A percentile compares a stretch with the other conserved stretches of the same genome.
phyloP scores from a whole-genome alignment of 768 basidiomycete species.

The Amanita pallidorosea region DNA sequence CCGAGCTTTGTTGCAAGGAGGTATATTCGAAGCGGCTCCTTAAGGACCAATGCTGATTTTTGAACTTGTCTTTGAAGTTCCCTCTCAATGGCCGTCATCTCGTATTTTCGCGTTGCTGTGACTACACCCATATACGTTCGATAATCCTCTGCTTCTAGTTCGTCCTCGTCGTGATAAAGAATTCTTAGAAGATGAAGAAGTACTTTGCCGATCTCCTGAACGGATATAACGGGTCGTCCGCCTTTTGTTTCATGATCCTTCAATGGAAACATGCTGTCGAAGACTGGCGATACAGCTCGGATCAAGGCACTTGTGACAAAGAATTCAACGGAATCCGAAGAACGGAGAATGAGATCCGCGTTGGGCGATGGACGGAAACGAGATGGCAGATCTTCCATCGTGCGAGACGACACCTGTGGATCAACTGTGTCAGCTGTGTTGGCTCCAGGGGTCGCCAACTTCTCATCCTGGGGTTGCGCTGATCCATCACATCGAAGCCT shows the following conservation, averaged over 20 bases:
- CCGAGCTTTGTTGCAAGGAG: not conserved
- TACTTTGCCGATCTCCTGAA: conserved; percentile 8
- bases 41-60: not conserved
- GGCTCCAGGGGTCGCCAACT: too few relatives aligned
- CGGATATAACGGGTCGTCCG: conserved; percentile 2
- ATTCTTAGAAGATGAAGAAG: conserved; percentile 5
- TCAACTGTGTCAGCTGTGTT: too few relatives aligned
- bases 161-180: conserved; percentile 3
- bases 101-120: not conserved
- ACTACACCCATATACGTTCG: not conserved
- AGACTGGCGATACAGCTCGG: conserved; percentile 17
- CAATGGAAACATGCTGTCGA: conserved; percentile 19
- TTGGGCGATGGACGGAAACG: too few relatives aligned
- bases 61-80: not conserved
- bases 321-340: conserved; percentile 21
- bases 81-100: not conserved
- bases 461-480: too few relatives aligned
- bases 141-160: not conserved
- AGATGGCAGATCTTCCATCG: too few relatives aligned
- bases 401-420: too few relatives aligned
- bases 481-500: too few relatives aligned
- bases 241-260: conserved; percentile 3
- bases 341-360: conserved; percentile 15
- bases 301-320: conserved; percentile 16
- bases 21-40: not conserved